Conservation (phyloP, 371 early-diverging fungal species). For the Zopfochytrium polystomum region DNA sequence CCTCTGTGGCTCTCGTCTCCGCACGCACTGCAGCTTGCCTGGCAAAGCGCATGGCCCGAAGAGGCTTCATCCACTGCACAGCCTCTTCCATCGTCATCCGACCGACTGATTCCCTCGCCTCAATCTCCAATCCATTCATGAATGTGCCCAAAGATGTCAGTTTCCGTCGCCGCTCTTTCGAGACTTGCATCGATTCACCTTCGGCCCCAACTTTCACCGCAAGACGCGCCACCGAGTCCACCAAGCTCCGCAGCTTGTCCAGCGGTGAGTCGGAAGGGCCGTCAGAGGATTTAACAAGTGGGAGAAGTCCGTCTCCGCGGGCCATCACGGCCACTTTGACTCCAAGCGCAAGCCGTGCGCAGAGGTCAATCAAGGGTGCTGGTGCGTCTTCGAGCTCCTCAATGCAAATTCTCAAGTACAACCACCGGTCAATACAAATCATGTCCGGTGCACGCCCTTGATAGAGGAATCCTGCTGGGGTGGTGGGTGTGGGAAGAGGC, state of each 20-base stretch:
- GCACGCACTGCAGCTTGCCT: neutral
- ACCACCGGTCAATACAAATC: neutral
- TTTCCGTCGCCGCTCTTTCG: neutral
- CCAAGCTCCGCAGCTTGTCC: neutral
- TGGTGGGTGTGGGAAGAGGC: neutral
- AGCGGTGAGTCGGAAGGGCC: neutral
- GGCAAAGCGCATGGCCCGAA: slow-evolving; percentile 6
- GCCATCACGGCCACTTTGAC: neutral
- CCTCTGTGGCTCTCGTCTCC: neutral
- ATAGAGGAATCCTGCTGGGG: neutral
- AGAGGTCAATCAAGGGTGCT: neutral
- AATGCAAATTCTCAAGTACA: neutral
- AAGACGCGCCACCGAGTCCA: neutral
- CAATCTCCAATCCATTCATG: slow-evolving; percentile 5
- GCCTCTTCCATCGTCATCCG: slow-evolving; percentile 3
- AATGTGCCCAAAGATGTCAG: slow-evolving; percentile 5
- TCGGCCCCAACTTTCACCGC: neutral
- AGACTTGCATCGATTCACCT: neutral
- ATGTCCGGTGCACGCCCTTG: neutral
- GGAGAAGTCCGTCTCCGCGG: neutral
- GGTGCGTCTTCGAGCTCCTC: neutral
- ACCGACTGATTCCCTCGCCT: neutral
- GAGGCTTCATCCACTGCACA: slow-evolving; percentile 4
- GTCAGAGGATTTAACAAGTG: neutral
- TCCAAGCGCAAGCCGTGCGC: neutral